Evolutionary conservation across 73 alveolate species (phyloP), one percentile per base, ranked within the genome.

Genomic region (Symbiodinium natans): DNA sequence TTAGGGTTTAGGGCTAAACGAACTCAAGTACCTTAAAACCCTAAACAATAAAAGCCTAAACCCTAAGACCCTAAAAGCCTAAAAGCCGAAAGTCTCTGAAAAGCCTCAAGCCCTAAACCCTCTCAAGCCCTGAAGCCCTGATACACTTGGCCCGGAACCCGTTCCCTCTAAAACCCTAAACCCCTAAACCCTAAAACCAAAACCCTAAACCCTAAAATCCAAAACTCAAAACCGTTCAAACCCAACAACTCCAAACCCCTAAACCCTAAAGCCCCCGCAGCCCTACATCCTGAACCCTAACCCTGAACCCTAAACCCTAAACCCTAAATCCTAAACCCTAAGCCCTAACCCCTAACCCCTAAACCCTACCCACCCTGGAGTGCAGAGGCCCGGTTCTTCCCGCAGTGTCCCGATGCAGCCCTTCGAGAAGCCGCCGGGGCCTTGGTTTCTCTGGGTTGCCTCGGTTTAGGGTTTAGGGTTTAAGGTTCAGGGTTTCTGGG

Each of bases 341-440:
- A 56, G 33, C 33, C 31, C 25, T 5, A 8, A 13, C 31, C 25
- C 25, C 25, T 2, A 56, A 13, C 25, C 74, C 74, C 31, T 56
- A 56, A 19, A 56, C 33, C 33, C 25, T 13, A 5, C 25, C 25
- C 2, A 56, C 33, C 74, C 33, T 56, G 15, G 2, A 8, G 31
- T n/a, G 33, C 74, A 3, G 6, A 59, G 77, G 77, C 77, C 77
- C 34, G 38, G 9, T 8, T 0, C 77, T 0, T 17, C 38, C 9
- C 77, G 77, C 27, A 59, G 77, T 27, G 77, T 59, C 34, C 77
- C 77, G 23, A 59, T 59, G 77, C 77, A 59, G 77, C 77, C 77
- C 36, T 59, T 59, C 8, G 77, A 59, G 77, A 59, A 59, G 77
- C 77, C 77, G 77, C 31, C 38, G n/a, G 77, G 77, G 8, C 11